Base-by-base conservation (phyloP, 2,329 filamentous ascomycete species). In the Trichophyton equinum region DNA sequence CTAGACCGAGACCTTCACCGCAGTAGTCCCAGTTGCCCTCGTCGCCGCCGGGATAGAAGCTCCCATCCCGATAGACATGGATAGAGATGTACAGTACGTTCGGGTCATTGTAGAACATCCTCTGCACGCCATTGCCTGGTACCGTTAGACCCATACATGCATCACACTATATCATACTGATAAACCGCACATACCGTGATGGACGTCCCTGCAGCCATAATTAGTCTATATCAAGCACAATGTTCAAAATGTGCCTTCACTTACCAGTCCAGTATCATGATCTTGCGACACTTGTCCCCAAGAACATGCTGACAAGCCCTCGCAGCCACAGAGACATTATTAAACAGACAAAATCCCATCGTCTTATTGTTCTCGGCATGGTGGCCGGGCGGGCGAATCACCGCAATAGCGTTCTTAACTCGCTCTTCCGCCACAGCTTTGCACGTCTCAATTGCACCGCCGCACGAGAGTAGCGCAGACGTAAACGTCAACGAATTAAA, bases 311-410 rank as follows among this genome's bases (percentile, higher is more conserved):
- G 91, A 70, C 91, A 96, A 11, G 91, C 88, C 62, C 84, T 87
- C n/a, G 91, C 86, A 1, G 91, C 92, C 62, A 99, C 88, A 20
- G 89, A 91, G 2, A 97, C 94, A 69, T 99, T 99, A 76, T 99
- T 96, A 77, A 97, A 97, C 62, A 97, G 83, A 72, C 94, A 99
- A 70, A 99, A 99, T 0, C 94, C 94, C 81, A 96, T 94, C 0
- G 92, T 83, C 40, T 85, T 80, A 68, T 94, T 82, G 62, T 84
- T 85, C 71, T 99, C 94, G 0, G 94, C 94, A 73, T 99, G 94
- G 69, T 99, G 94, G 0, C 94, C 94, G 0, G 94, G 94, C 1
- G 94, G 94, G 13, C 94, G 84, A 68, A 99, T 96, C 42, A 99
- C 87, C 0, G 94, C 94, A 71, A 99, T 94, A 0, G 89, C 91